phyloP scores from a whole-genome alignment of 495 filamentous ascomycete species.

The Chaetomium fimeti region DNA sequence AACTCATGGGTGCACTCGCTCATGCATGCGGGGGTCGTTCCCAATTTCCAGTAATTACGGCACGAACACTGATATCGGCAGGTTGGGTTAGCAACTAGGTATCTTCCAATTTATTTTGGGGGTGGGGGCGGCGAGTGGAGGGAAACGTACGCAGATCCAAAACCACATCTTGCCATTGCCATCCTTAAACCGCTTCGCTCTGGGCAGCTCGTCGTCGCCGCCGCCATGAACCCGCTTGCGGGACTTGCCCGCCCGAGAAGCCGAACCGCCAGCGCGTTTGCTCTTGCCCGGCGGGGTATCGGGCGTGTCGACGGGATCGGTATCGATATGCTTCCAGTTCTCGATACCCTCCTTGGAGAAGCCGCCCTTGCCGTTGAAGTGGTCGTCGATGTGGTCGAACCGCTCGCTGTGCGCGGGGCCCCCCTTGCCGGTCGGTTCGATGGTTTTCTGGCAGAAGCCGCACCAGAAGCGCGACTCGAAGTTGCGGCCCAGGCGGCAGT shows the following conservation, averaged over 20 bases:
- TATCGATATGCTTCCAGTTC: slow-evolving; percentile 41
- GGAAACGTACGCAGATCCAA: slow-evolving; percentile 23
- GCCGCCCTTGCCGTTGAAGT: slow-evolving; percentile 55
- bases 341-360: slow-evolving; percentile 33
- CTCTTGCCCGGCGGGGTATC: background rate
- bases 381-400: slow-evolving; percentile 84
- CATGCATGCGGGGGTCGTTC: slow-evolving; percentile 8
- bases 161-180: background rate
- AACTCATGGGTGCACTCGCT: slow-evolving; percentile 4
- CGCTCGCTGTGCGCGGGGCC: slow-evolving; percentile 68
- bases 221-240: slow-evolving; percentile 1
- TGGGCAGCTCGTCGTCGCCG: background rate
- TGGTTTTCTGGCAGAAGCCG: slow-evolving; percentile 69
- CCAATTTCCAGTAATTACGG: background rate
- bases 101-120: too few species aligned
- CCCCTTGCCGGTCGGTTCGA: slow-evolving; percentile 55
- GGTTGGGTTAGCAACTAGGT: background rate
- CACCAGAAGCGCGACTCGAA: slow-evolving; percentile 79
- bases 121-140: background rate
- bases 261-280: background rate
- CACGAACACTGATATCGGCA: slow-evolving; percentile 13
- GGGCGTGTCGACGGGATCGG: background rate
- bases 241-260: background rate
- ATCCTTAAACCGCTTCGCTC: slow-evolving; percentile 14
- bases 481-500: slow-evolving; percentile 66